Evolutionary conservation across 2,329 filamentous ascomycete genomes (phyloP).

Genomic region (Exophiala oligosperma): DNA sequence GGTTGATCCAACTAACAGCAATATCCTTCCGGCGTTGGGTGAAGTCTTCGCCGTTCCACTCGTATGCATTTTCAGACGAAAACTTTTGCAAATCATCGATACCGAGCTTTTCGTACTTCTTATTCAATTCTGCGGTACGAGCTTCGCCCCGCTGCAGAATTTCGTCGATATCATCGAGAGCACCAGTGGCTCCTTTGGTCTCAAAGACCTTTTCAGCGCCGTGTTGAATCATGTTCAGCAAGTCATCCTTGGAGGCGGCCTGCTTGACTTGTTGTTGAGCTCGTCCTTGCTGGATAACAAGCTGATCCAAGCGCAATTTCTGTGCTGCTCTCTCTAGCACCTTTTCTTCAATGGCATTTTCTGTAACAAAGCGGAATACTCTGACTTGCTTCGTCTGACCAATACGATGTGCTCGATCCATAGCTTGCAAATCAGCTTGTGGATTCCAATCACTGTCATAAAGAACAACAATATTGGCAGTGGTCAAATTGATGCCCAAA

Average conservation of each 20-base stretch:
- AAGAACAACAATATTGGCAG: constrained; percentile 90
- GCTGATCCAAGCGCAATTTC: constrained; percentile 91
- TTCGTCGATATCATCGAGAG: constrained; percentile 79
- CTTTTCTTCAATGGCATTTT: constrained; percentile 98
- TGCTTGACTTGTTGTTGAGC: constrained; percentile 88
- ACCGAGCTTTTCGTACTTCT: constrained; percentile 93
- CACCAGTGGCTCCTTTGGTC: constrained; percentile 64
- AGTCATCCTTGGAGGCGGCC: constrained; percentile 91
- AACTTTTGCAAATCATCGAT: constrained; percentile 98
- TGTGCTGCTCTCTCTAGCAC: constrained; percentile 95
- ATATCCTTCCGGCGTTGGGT: constrained; percentile 89
- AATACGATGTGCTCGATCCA: constrained; percentile 98
- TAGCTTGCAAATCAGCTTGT: constrained; percentile 95
- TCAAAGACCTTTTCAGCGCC: constrained; percentile 94
- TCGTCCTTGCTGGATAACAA: constrained; percentile 96
- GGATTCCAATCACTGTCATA: constrained; percentile 99
- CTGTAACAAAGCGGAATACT: constrained; percentile 95
- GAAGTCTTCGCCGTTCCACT: constrained; percentile 98
- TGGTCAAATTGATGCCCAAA: constrained; percentile 93
- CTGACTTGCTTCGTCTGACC: constrained; percentile 97
- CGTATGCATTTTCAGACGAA: constrained; percentile 93
- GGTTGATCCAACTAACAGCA: constrained; percentile 95
- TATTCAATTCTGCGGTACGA: constrained; percentile 84
- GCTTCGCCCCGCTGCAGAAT: constrained; percentile 85
- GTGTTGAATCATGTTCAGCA: constrained; percentile 97